Percentiles rank a stretch among this genome's conserved stretches.
phyloP scores from a whole-genome alignment of 805 yeast genomes.

The Hanseniaspora vineae region DNA sequence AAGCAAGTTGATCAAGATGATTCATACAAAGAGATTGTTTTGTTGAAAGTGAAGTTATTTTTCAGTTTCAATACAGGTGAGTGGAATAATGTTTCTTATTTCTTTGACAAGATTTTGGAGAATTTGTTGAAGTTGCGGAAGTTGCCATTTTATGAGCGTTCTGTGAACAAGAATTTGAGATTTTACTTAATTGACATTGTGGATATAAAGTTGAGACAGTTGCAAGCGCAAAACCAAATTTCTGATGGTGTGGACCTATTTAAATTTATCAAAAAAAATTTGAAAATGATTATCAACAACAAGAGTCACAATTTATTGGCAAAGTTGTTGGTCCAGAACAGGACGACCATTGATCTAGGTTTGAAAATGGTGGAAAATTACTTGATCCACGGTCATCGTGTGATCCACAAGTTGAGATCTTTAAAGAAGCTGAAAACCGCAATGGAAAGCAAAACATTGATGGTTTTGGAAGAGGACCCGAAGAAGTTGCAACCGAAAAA shows the following conservation, averaged over 20 bases:
- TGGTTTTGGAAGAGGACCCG: slow-evolving; percentile 8
- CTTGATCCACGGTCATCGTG: slow-evolving; percentile 26
- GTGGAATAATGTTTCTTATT: slow-evolving; percentile 19
- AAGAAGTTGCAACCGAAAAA: slow-evolving; percentile 18
- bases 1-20: slow-evolving; percentile 10
- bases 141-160: slow-evolving; percentile 12
- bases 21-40: background rate
- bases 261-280: slow-evolving; percentile 1
- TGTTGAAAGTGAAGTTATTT: background rate
- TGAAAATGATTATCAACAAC: slow-evolving; percentile 22
- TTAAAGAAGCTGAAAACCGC: slow-evolving; percentile 6
- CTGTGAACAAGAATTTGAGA: slow-evolving; percentile 11
- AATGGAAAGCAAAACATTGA: slow-evolving; percentile 6
- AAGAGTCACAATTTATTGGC: slow-evolving; percentile 22
- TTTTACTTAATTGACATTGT: slow-evolving; percentile 14
- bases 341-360: slow-evolving; percentile 19
- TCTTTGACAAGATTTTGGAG: slow-evolving; percentile 12
- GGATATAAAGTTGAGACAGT: slow-evolving; percentile 13
- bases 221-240: slow-evolving; percentile 10
- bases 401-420: slow-evolving; percentile 17
- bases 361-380: slow-evolving; percentile 19
- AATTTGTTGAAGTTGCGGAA: slow-evolving; percentile 11
- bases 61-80: slow-evolving; percentile 15
- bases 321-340: slow-evolving; percentile 15
- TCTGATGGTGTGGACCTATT: slow-evolving; percentile 9